phyloP scores from a whole-genome alignment of 2,329 filamentous ascomycete species.

The Elsinoe necatrix region DNA sequence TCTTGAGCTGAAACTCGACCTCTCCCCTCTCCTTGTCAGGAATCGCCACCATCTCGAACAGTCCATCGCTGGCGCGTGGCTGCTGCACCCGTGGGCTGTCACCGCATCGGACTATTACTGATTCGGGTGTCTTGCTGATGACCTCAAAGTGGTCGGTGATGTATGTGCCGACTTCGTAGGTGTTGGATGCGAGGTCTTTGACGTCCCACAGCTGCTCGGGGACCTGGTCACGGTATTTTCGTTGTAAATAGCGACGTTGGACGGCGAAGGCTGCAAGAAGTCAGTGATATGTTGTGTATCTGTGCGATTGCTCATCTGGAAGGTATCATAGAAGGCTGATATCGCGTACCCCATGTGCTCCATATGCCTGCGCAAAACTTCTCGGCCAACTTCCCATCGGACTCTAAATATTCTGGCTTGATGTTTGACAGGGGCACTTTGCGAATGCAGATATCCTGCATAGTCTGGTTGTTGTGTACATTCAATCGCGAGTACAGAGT shows the following conservation, averaged over 20 bases:
- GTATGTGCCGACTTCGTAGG: constrained; percentile 54
- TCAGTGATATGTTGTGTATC: no score
- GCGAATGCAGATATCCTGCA: constrained; percentile 57
- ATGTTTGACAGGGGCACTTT: constrained; percentile 56
- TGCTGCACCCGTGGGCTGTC: constrained; percentile 52
- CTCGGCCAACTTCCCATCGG: constrained; percentile 52
- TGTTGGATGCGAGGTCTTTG: constrained; percentile 46
- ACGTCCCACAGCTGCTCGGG: constrained; percentile 55
- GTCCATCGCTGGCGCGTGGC: constrained; percentile 52
- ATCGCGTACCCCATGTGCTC: constrained; percentile 57
- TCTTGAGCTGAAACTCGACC: constrained; percentile 59
- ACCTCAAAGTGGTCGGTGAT: constrained; percentile 68
- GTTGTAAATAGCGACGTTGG: constrained; percentile 51
- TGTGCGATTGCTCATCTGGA: no score
- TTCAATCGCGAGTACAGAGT: constrained; percentile 53
- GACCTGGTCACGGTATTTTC: constrained; percentile 45
- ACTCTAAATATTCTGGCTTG: constrained; percentile 55
- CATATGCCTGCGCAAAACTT: constrained; percentile 61
- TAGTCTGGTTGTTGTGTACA: constrained; percentile 52
- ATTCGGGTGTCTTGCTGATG: constrained; percentile 51
- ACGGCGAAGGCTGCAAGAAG: constrained; percentile 44
- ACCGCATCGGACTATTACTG: constrained; percentile 57
- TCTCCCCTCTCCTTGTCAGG: constrained; percentile 51
- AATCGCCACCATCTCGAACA: constrained; percentile 56
- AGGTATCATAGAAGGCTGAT: no score